A percentile compares a stretch with the other conserved stretches of the same genome.
Evolutionary conservation across 345 rosid genomes (phyloP).

Genomic region (Anastatica hierochuntica): DNA sequence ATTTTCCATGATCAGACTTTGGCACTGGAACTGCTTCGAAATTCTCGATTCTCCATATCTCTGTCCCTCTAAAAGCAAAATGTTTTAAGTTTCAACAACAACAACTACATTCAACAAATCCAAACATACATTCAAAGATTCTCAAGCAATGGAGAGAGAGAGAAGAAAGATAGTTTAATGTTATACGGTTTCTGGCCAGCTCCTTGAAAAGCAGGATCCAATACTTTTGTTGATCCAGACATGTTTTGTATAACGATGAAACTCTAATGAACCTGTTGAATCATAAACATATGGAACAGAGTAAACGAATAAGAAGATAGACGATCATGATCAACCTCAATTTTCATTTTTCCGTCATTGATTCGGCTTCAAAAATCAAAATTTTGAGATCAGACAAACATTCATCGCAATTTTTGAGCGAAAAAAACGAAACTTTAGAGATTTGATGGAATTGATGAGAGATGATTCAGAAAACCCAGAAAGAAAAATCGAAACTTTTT

Average conservation of each 20-base stretch:
- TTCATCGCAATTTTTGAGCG: no score
- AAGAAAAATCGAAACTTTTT: no score
- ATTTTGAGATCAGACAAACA: no score
- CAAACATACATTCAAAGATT: not conserved
- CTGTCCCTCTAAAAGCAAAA: constrained; percentile 63
- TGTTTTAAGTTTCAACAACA: constrained; percentile 40
- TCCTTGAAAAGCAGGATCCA: constrained; percentile 97
- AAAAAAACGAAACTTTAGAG: no score
- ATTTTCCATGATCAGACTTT: constrained; percentile 86
- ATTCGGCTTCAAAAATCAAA: no score
- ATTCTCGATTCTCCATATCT: constrained; percentile 97
- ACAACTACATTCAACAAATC: not conserved
- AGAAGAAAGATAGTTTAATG: no score
- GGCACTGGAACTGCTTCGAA: constrained; percentile 79
- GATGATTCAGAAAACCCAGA: no score
- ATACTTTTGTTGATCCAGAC: constrained; percentile 68
- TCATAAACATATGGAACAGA: no score
- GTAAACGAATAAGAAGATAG: no score
- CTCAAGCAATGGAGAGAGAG: not conserved
- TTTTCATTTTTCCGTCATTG: no score
- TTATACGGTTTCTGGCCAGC: constrained; percentile 93
- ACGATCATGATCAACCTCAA: no score
- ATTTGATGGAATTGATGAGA: no score
- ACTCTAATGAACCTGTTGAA: not conserved
- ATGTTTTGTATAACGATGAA: constrained; percentile 15